Evolutionary conservation across 495 filamentous ascomycete species (phyloP), one percentile per base, ranked within the genome.

Genomic region (Ramalina intermedia): DNA sequence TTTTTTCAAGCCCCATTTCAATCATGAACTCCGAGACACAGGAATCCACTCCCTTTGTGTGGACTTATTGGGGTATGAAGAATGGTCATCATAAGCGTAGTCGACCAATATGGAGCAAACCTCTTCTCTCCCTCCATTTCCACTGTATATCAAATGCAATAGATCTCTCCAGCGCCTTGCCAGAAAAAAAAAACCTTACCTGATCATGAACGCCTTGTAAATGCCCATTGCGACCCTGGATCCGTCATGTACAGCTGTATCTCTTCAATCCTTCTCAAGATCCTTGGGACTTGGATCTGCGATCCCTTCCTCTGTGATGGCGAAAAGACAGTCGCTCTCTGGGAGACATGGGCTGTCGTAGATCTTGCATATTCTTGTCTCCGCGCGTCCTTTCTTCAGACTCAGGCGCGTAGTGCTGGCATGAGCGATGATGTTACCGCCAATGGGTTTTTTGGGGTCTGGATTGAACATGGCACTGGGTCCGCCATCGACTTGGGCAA

Each of bases 381-480:
- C 91, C 17, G 80, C 91, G 21, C 90, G 70, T 14, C 93, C 93
- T 63, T 98, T 98, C 70, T 94, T 94, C 58, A 98, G 63, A 55
- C 86, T 94, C 55, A 98, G 68, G 46, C 79, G 58, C 9, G 91
- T 98, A 6, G 91, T 98, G 56, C 84, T 91, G 36, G 91, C 87
- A 62, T 98, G 91, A 13, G 91, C 91, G 61, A 98, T 96, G 61
- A 98, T 96, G 63, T 98, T 96, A 53, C 91, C 91, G 46, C 91
- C 91, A 65, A 98, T 96, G 1, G 91, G 91, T 61, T 98, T 98
- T 76, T 98, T 98, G 6, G 91, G 91, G 59, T 98, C 91, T 0
- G 91, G 91, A 55, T 98, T 98, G 70, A 94, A 98, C 91, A 98
- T 98, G 24, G 91, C 75, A 54, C 80, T 87, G 12, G 88, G 87